Percentiles rank a stretch among this genome's conserved stretches.
phyloP scores from a whole-genome alignment of 2,329 filamentous ascomycete genomes.

The Pestalotiopsis sp. region DNA sequence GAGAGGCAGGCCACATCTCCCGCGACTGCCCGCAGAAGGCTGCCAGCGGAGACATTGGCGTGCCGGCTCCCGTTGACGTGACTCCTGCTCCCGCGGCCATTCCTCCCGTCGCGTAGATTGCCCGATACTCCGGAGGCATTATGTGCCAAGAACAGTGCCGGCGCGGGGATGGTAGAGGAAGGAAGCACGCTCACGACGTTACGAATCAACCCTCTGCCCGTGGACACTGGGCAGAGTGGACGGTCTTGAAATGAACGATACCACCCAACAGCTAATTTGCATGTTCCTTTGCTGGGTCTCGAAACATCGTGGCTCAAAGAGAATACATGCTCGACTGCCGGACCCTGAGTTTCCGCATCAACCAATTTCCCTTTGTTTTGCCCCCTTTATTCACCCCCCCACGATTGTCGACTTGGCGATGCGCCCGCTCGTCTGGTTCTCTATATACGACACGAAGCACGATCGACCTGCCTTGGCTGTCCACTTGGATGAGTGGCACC shows the following conservation, averaged over 20 bases:
- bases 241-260: constrained; percentile 10
- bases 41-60: constrained; percentile 47
- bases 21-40: constrained; percentile 85
- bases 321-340: neutral
- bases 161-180: constrained; percentile 11
- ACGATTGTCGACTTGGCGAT: neutral
- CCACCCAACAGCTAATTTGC: constrained; percentile 11
- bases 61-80: constrained; percentile 26
- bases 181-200: constrained; percentile 13
- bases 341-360: constrained; percentile 1
- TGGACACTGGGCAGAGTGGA: neutral
- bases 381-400: neutral
- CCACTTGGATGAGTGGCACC: neutral
- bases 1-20: constrained; percentile 93
- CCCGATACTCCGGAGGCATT: neutral
- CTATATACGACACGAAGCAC: neutral
- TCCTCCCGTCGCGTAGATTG: constrained; percentile 30
- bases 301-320: neutral
- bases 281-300: neutral
- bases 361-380: neutral
- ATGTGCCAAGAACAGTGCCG: neutral
- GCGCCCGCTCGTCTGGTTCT: neutral
- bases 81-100: constrained; percentile 25
- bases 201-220: constrained; percentile 9
- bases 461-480: neutral